Percentiles rank a stretch among this genome's conserved stretches.
Conservation (phyloP, 108 stramenopile genomes). For the Fragilaria radians region DNA sequence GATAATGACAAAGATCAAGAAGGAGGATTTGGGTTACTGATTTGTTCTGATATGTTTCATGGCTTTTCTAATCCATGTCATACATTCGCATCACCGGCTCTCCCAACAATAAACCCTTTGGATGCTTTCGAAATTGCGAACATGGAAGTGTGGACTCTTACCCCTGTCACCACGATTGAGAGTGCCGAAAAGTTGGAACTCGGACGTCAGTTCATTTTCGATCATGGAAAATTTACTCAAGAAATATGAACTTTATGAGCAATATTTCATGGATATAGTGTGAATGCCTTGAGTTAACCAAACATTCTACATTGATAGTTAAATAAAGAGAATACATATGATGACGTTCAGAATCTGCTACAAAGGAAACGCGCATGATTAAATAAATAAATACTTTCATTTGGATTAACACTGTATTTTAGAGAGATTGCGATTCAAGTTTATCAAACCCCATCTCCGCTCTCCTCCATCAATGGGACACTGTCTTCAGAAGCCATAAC, state of each 20-base stretch:
- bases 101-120: constrained; percentile 7
- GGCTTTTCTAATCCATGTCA: constrained; percentile 31
- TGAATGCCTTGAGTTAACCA: no score
- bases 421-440: no score
- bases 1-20: constrained; percentile 11
- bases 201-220: constrained; percentile 9
- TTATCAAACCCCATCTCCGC: no score
- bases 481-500: neutral
- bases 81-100: constrained; percentile 37
- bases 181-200: constrained; percentile 34
- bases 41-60: constrained; percentile 28
- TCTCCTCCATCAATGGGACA: neutral
- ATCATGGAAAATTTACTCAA: no score
- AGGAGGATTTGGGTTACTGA: constrained; percentile 34
- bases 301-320: no score
- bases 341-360: no score
- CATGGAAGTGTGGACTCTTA: constrained; percentile 53
- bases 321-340: no score
- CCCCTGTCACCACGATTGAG: constrained; percentile 28
- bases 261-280: no score
- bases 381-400: no score
- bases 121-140: constrained; percentile 52
- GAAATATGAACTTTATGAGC: no score
- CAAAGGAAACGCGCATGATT: no score
- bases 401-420: no score